Evolutionary conservation across 2,329 filamentous ascomycete species (phyloP), one percentile per base, ranked within the genome.

Genomic region (Fusarium sp.): DNA sequence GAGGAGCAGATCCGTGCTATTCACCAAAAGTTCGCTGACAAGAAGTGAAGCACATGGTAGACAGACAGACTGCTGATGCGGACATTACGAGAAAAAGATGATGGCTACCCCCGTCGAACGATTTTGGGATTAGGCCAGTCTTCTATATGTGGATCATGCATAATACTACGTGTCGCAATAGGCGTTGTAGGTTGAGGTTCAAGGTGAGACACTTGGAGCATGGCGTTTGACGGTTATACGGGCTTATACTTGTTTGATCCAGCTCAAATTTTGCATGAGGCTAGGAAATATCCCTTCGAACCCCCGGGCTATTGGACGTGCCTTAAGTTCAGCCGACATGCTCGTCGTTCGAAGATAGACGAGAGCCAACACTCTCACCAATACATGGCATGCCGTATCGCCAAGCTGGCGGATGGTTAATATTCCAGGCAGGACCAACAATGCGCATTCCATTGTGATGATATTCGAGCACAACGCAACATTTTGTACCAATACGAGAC

Each of bases 1-100:
- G 91, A 96, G 77, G 93, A 97, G 78, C 93, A 97, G 81, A 93
- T 97, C 68, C 86, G 91, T 16, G 84, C 84, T 6, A 88, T 88
- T 42, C 85, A 88, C 65, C 84, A 88, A 69, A 86, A 84, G 70
- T 88, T 87, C 77, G 79, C 78, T 10, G 77, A 79, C 10, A 80
- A 77, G 74, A 80, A 78, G 73, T 80, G 70, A 77, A 53, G 48
- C 18, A 50, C 21, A 37, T 21, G 25, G 51, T 43, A 21, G 21
- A 26, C 41, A 41, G 46, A 23, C 13, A 61, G 43, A 51, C 39
- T 41, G 59, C 34, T 26, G 25, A 41, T 23, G 16, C n/a, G 43
- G 51, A 61, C 37, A 60, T 28, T 13, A 60, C n/a, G 41, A 57
- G 37, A 39, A 67, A 46, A 46, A 42, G 44, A 48, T 45, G 12